Evolutionary conservation across 805 yeast species (phyloP).

Genomic region (Sugiyamaella smithiae): DNA sequence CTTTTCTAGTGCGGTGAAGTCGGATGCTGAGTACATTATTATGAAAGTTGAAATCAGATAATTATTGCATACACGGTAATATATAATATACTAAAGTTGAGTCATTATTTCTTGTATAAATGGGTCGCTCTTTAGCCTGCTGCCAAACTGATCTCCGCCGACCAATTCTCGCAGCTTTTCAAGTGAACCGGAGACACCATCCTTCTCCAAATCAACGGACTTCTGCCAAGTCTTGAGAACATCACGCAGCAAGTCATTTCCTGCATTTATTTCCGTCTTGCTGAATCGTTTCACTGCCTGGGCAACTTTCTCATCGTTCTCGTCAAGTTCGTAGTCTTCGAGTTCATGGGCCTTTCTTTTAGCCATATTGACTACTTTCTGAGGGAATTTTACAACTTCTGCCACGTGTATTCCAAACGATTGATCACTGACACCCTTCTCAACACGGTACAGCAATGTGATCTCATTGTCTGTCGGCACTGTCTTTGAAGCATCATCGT

Average conservation of each 20-base stretch:
- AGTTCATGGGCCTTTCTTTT: slow-evolving; percentile 88
- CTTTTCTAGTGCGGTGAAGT: too few species aligned
- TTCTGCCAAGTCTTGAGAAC: slow-evolving; percentile 41
- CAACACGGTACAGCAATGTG: slow-evolving; percentile 89
- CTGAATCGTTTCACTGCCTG: slow-evolving; percentile 48
- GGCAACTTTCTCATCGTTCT: slow-evolving; percentile 34
- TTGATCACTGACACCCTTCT: slow-evolving; percentile 91
- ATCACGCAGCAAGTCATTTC: slow-evolving; percentile 48
- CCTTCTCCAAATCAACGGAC: slow-evolving; percentile 14
- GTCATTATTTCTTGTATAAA: slow-evolving; percentile 19
- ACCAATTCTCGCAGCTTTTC: slow-evolving; percentile 14
- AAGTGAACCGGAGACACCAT: slow-evolving; percentile 14
- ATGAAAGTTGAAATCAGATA: too few species aligned
- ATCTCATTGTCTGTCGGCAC: slow-evolving; percentile 53
- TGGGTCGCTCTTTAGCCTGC: slow-evolving; percentile 9
- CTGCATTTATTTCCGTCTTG: slow-evolving; percentile 50
- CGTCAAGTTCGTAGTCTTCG: slow-evolving; percentile 54
- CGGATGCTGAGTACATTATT: too few species aligned
- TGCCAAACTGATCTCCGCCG: slow-evolving; percentile 11
- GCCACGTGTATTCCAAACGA: slow-evolving; percentile 98
- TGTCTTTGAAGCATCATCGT: slow-evolving; percentile 30
- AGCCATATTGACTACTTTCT: slow-evolving; percentile 89
- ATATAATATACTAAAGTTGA: slow-evolving; percentile 13
- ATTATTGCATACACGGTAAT: too few species aligned
- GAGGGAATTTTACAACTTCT: slow-evolving; percentile 89